Conservation (phyloP, 2,329 filamentous ascomycete genomes). For the Orbilia ellipsospora region DNA sequence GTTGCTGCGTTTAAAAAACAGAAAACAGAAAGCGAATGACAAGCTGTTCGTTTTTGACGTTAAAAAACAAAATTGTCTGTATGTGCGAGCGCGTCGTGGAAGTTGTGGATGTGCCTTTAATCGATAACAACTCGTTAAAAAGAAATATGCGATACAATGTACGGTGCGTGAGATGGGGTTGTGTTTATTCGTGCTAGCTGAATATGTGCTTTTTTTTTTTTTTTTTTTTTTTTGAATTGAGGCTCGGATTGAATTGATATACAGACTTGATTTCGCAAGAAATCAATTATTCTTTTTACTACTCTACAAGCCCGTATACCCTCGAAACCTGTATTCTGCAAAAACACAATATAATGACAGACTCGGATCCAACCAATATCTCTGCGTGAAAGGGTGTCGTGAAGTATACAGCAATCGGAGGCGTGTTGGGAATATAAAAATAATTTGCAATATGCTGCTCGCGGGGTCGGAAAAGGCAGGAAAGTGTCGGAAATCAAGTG, state of each 20-base stretch:
- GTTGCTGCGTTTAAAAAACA: conserved; percentile 25
- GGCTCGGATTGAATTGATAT: conserved; percentile 35
- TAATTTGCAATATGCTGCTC: not conserved
- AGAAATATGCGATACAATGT: not conserved
- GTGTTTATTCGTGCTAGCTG: conserved; percentile 3
- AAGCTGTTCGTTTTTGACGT: conserved; percentile 38
- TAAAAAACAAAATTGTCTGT: conserved; percentile 40
- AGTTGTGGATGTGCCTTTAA: not conserved
- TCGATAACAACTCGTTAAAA: conserved; percentile 16
- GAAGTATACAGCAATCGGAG: conserved; percentile 30
- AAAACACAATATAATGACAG: not conserved
- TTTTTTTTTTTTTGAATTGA: conserved; percentile 3
- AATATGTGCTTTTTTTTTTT: not conserved
- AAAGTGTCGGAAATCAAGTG: conserved; percentile 33
- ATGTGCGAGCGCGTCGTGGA: conserved; percentile 28
- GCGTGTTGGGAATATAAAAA: not conserved
- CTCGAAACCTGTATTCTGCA: conserved; percentile 21
- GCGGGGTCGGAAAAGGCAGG: not conserved
- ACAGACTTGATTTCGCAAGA: conserved; percentile 39
- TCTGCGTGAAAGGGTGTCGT: conserved; percentile 37
- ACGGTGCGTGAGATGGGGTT: not conserved
- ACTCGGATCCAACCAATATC: conserved; percentile 34
- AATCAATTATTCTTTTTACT: conserved; percentile 23
- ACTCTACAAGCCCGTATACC: conserved; percentile 50
- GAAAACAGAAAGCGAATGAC: conserved; percentile 11